A percentile compares a stretch with the other conserved stretches of the same genome.
These are phyloP conservation scores for Leccinum rimulosum DNA, from an alignment of 768 basidiomycete species.

Conservation along the genomic window DNA sequence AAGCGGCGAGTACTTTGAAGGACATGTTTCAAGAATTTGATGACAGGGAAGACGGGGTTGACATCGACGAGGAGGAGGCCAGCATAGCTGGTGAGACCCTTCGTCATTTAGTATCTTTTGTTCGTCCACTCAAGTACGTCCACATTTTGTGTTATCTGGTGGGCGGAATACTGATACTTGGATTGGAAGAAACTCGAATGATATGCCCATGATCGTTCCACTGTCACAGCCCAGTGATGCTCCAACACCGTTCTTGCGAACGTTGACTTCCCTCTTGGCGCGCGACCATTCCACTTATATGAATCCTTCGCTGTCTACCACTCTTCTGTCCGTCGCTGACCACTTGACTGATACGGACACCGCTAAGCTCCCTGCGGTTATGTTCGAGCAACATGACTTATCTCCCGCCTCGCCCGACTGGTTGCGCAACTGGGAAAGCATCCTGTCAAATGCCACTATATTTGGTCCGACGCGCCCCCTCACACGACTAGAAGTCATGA, in stretches of 20 bases:
- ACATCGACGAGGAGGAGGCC: conserved; percentile 68
- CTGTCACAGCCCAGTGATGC: conserved; percentile 53
- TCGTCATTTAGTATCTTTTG: conserved; percentile 54
- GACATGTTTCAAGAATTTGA: conserved; percentile 76
- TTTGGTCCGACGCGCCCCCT: conserved; percentile 43
- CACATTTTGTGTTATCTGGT: neutral
- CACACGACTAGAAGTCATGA: conserved; percentile 57
- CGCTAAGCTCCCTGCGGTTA: conserved; percentile 54
- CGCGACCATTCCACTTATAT: conserved; percentile 58
- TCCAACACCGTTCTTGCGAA: conserved; percentile 58
- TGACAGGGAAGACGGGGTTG: conserved; percentile 52
- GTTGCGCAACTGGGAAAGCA: conserved; percentile 62
- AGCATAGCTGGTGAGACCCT: conserved; percentile 61
- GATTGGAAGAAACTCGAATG: conserved; percentile 42
- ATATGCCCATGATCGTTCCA: conserved; percentile 47
- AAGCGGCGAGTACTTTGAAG: conserved; percentile 65
- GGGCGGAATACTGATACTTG: conserved; percentile 7
- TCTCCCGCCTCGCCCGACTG: conserved; percentile 72
- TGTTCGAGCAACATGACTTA: conserved; percentile 66
- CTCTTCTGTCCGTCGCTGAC: conserved; percentile 63
- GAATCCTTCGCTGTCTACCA: conserved; percentile 59
- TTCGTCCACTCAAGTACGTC: conserved; percentile 56
- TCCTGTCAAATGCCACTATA: conserved; percentile 50
- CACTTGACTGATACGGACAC: conserved; percentile 70
- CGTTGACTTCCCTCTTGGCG: conserved; percentile 59